Evolutionary conservation across 2,329 filamentous ascomycete species (phyloP), one percentile per base, ranked within the genome.

Genomic region (Ophiocordyceps camponoti-saundersi): DNA sequence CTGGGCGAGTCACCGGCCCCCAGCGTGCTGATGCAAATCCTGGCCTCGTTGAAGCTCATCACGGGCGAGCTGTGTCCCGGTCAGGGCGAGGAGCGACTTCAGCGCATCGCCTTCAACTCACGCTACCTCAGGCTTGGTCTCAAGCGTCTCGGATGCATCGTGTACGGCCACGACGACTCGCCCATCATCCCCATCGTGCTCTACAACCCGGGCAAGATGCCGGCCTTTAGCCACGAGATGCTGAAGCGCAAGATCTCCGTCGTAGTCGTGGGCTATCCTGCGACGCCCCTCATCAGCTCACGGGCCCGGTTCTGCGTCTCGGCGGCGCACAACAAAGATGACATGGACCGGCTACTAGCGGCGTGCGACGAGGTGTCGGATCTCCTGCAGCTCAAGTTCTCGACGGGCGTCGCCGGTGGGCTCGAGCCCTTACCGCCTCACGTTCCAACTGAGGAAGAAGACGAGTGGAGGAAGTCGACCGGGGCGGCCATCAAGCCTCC

Each of bases 171-270:
- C 62, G 92, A 98, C 60, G 92, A 98, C 67, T 95, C 89, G 6
- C 92, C 92, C 48, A 96, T 98, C 56, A 88, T 98, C 55, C 92
- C 92, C 47, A 65, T 98, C 54, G 77, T 95, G 59, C 79, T 98
- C 26, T 98, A 95, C 73, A 87, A 96, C 67, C 92, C 92, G n/a
- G 92, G 86, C 57, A 98, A 98, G 70, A 95, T 98, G 73, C 85
- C 90, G 5, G 90, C 92, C 49, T 98, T 98, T 66, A 95, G 88
- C 45, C 92, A 95, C 61, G 92, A 96, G 65, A 96, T 98, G 92
- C 77, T 96, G 50, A 86, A 85, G 68, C 86, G 92, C 59, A 96
- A 95, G 66, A 96, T 98, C 56, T 92, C 90, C 0, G 86, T 96
- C 46, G 92, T 98, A 39, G 86, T 98, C 43, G 92, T 98, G 51